phyloP scores from a whole-genome alignment of 805 yeast genomes.

The Wickerhamiella lipophila region DNA sequence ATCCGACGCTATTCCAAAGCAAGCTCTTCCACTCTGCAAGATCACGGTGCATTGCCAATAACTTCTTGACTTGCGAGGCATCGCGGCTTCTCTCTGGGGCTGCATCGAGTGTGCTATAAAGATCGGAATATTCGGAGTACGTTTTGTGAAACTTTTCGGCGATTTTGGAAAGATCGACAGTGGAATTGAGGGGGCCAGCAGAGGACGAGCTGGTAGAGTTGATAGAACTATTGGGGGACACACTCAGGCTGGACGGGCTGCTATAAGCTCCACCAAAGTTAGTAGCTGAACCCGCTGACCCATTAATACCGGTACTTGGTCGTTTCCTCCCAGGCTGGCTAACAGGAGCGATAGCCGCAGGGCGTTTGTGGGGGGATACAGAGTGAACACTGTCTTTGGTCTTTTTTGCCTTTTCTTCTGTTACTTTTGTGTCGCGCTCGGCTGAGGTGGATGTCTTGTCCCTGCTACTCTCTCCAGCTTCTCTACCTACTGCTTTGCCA shows the following conservation, averaged over 20 bases:
- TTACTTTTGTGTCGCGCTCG: background rate
- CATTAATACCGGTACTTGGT: background rate
- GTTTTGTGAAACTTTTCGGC: conserved; percentile 37
- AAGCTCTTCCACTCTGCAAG: conserved; percentile 44
- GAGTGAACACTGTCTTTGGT: background rate
- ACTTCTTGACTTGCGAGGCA: conserved; percentile 28
- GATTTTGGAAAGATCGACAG: conserved; percentile 27
- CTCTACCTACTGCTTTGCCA: background rate
- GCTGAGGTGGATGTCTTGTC: no score
- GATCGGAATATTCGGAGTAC: conserved; percentile 38
- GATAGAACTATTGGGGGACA: background rate
- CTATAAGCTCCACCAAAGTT: background rate
- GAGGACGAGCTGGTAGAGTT: no score
- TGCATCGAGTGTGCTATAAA: conserved; percentile 31
- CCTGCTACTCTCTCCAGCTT: no score
- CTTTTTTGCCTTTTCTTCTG: background rate
- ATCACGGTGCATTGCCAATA: conserved; percentile 40
- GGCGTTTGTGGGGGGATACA: background rate
- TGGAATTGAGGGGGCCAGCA: no score
- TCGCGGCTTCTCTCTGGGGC: conserved; percentile 20
- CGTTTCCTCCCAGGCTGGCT: background rate
- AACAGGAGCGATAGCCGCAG: background rate
- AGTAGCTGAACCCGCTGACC: background rate
- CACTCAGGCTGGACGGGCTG: background rate
- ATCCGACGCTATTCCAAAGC: conserved; percentile 34